Conservation (phyloP, 306 rosid species). For the Datisca glomerata region DNA sequence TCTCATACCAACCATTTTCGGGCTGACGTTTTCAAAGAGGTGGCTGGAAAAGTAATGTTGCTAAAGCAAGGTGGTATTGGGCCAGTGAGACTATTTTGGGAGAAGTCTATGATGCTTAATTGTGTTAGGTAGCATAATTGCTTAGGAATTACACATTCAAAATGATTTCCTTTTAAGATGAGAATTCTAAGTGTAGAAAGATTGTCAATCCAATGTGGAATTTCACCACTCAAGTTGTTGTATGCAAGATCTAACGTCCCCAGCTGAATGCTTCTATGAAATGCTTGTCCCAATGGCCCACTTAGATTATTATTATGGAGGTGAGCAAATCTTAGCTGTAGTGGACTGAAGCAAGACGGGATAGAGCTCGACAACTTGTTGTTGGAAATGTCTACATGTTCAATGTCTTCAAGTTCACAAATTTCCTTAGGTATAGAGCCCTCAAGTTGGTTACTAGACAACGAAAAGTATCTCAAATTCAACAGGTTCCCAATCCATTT, state of each 20-base stretch:
- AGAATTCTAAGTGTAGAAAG: background rate
- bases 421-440: background rate
- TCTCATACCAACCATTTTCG: too few species aligned
- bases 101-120: background rate
- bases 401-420: background rate
- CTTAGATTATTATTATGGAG: background rate
- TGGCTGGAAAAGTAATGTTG: background rate
- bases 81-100: background rate
- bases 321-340: background rate
- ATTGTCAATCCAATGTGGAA: background rate
- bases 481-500: background rate
- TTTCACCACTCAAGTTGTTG: background rate
- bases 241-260: background rate
- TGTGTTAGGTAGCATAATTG: background rate
- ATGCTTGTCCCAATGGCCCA: background rate
- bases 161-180: background rate
- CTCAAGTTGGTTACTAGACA: background rate
- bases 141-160: background rate
- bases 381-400: background rate
- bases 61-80: background rate
- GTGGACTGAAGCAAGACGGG: background rate
- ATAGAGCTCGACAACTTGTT: background rate
- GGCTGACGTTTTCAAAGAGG: too few species aligned
- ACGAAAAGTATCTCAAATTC: background rate
- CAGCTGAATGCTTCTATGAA: background rate